Conservation (phyloP, 148 eudicot genomes). For the Camellia japonica region DNA sequence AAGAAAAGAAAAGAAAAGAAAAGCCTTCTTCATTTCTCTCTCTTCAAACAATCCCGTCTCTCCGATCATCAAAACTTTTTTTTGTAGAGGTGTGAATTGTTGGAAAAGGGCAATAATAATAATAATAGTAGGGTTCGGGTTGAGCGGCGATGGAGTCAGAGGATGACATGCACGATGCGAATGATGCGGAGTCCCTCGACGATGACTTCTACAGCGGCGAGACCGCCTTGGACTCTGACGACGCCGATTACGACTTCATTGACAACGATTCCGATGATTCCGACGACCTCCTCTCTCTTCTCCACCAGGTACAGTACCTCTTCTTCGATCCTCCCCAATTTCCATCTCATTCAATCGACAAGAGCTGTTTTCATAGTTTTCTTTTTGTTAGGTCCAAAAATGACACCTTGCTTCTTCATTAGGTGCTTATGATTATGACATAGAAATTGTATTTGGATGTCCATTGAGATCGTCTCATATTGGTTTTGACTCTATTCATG, state of each 20-base stretch:
- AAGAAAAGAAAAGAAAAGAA: no score
- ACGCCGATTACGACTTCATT: constrained; percentile 58
- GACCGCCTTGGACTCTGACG: constrained; percentile 52
- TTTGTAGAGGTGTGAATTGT: no score
- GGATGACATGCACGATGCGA: constrained; percentile 75
- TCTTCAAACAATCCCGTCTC: no score
- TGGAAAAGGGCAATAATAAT: no score
- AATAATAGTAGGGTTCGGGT: no score
- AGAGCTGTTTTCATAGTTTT: no score
- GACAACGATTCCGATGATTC: constrained; percentile 69
- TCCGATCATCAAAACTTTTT: no score
- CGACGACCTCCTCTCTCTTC: constrained; percentile 49
- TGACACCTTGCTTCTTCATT: neutral
- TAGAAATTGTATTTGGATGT: neutral
- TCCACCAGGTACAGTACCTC: constrained; percentile 57
- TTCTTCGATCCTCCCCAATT: neutral
- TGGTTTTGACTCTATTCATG: neutral
- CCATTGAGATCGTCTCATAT: neutral
- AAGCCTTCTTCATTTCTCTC: no score
- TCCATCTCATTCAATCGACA: neutral
- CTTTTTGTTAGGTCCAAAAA: no score
- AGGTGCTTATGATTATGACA: neutral
- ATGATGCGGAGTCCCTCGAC: constrained; percentile 58
- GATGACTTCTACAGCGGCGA: constrained; percentile 68
- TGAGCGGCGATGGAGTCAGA: constrained; percentile 56